Conservation (phyloP, 306 rosid genomes). For the Dalbergia cochinchinensis region DNA sequence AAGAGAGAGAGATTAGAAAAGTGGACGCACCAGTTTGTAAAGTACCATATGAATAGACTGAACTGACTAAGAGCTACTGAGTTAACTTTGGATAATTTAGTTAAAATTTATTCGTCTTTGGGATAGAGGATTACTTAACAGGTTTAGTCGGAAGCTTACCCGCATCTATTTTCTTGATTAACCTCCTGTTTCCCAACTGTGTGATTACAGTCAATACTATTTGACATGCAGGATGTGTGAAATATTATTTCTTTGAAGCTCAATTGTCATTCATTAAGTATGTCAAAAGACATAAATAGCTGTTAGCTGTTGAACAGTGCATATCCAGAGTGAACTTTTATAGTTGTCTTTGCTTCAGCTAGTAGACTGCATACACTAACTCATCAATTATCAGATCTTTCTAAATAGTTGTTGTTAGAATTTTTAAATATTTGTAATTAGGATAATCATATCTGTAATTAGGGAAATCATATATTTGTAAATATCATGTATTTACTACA, state of each 20-base stretch:
- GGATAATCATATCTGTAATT: too few species aligned
- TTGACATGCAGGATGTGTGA: too few species aligned
- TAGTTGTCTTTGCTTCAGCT: background rate
- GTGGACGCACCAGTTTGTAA: background rate
- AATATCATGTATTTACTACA: too few species aligned
- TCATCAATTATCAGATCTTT: background rate
- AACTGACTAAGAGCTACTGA: background rate
- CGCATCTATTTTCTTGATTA: background rate
- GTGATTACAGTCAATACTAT: too few species aligned
- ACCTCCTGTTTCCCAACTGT: background rate
- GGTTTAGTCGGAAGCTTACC: background rate
- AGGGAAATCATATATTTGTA: too few species aligned
- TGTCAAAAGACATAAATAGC: too few species aligned
- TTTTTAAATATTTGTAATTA: too few species aligned
- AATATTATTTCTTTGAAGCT: too few species aligned
- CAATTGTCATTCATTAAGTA: too few species aligned
- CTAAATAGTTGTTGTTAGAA: background rate
- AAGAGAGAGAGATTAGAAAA: background rate
- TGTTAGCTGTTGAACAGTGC: too few species aligned
- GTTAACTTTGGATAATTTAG: background rate
- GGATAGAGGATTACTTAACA: background rate
- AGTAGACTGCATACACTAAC: background rate
- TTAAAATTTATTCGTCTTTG: background rate
- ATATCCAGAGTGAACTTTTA: background rate
- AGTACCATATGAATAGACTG: background rate